A percentile compares a stretch with the other conserved stretches of the same genome.
Conservation (phyloP, 768 basidiomycete species). For the Lactarius tabidus region DNA sequence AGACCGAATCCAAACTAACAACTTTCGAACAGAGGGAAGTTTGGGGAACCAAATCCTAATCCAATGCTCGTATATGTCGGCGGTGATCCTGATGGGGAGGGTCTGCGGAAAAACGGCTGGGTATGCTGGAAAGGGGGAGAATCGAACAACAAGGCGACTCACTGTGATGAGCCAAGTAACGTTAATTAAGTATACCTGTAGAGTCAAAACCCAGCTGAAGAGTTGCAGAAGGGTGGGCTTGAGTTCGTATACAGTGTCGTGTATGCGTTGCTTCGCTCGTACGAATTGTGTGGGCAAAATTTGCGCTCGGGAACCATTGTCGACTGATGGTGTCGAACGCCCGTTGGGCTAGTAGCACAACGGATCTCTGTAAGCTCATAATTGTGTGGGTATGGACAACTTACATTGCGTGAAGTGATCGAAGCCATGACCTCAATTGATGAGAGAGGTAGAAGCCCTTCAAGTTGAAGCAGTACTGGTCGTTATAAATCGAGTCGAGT, state of each 20-base stretch:
- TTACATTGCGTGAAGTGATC: background rate
- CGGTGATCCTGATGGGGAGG: background rate
- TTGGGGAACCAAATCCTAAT: constrained; percentile 10
- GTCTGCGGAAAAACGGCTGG: background rate
- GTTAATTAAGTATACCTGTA: background rate
- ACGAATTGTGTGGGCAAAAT: background rate
- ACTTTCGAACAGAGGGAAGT: constrained; percentile 9
- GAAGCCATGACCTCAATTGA: constrained; percentile 7
- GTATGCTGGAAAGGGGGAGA: background rate
- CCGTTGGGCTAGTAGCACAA: background rate
- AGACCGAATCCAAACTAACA: background rate
- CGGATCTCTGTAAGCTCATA: background rate
- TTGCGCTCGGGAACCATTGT: background rate
- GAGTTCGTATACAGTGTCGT: background rate
- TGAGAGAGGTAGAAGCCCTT: too few relatives aligned
- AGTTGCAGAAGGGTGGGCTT: constrained; percentile 3
- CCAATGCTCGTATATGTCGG: constrained; percentile 9
- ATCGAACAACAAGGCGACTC: background rate
- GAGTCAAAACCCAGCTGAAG: constrained; percentile 7
- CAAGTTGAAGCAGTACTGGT: too few relatives aligned
- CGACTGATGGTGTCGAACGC: background rate
- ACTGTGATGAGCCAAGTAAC: background rate
- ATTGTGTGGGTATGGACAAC: background rate
- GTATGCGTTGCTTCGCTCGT: background rate
- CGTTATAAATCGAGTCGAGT: too few relatives aligned